Base-by-base conservation (phyloP, 768 basidiomycete species). In the Mrakia gelida region DNA sequence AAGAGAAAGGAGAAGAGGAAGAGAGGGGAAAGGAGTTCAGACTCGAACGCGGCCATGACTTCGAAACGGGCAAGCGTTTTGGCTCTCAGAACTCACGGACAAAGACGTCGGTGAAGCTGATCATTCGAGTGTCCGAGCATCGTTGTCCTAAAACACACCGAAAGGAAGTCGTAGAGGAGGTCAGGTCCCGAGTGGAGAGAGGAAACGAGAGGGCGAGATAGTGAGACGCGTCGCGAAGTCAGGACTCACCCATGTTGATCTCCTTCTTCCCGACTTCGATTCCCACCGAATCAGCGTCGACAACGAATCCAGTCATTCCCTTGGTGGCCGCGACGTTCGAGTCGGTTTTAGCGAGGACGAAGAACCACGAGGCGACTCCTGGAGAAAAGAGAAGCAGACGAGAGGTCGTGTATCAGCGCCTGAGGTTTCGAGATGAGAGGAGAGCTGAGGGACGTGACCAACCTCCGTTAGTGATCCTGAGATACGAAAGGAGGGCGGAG, bases 301-400 rank as follows among this genome's bases (percentile, higher is more conserved):
- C 84, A 21, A 86, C 84, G 79, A 86, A 86, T 0, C 85, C 85
- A 0, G 83, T 83, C 82, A 86, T 83, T 0, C 83, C 80, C 65
- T 81, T 82, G 67, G 82, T 83, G 5, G 84, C 79, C 32, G 84
- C 80, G 4, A 82, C 84, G 3, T 71, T 45, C 2, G 83, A 67
- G 75, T 86, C 84, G 23, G 84, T 85, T 16, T 83, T 82, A 28
- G 85, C 85, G 30, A 86, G 82, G 9, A 86, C 85, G 73, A 85
- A 85, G 83, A 62, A 45, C 54, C 41, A 72, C 34, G 52, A 45
- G n/a, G 78, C 49, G 63, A 78, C 73, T 78, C 52, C 52, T 71
- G 56, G 41, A 2, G 43, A 73, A 13, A 30, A 1, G 43, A 41
- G 34, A 11, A 65, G 43, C n/a, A n/a, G 3, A n/a, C 41, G 61